Percentiles rank a stretch among this genome's conserved stretches.
Conservation (phyloP, 2,329 filamentous ascomycete genomes). For the Colletotrichum godetiae region DNA sequence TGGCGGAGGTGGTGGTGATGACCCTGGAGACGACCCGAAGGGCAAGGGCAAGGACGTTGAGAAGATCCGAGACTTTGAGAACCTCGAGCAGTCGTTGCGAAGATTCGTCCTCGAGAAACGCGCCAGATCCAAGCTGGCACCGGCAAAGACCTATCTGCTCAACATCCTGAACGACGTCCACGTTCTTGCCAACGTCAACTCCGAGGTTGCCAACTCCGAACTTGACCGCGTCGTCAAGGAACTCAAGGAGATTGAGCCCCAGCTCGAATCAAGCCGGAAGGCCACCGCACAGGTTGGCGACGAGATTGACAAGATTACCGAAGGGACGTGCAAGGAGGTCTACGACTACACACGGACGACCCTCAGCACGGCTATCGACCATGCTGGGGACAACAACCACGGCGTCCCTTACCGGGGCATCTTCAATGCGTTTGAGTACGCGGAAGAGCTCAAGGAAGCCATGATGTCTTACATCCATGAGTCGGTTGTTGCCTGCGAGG, state of each 20-base stretch:
- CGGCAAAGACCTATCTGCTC: constrained; percentile 92
- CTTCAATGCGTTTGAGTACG: constrained; percentile 88
- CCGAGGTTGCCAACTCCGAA: constrained; percentile 86
- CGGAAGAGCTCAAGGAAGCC: constrained; percentile 89
- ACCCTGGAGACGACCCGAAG: constrained; percentile 69
- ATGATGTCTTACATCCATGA: constrained; percentile 90
- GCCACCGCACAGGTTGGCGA: constrained; percentile 84
- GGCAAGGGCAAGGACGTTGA: constrained; percentile 90
- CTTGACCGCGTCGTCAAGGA: constrained; percentile 85
- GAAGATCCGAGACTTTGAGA: constrained; percentile 89
- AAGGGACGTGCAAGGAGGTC: constrained; percentile 85
- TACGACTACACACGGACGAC: constrained; percentile 85
- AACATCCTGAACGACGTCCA: constrained; percentile 92
- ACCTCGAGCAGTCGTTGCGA: constrained; percentile 87
- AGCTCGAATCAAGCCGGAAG: constrained; percentile 85
- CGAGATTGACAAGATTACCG: constrained; percentile 83
- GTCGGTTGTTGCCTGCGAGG: constrained; percentile 83
- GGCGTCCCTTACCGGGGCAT: constrained; percentile 89
- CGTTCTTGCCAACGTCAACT: constrained; percentile 85
- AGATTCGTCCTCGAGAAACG: constrained; percentile 97
- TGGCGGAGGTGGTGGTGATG: constrained; percentile 67
- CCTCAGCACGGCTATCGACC: constrained; percentile 79
- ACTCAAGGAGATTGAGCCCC: constrained; percentile 84
- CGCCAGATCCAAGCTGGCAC: constrained; percentile 93
- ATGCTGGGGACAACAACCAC: constrained; percentile 80